Percentiles rank a stretch among this genome's conserved stretches.
These are phyloP conservation scores for Diaporthe batatas DNA, from an alignment of 2,329 filamentous ascomycete species.

Conservation along the genomic window DNA sequence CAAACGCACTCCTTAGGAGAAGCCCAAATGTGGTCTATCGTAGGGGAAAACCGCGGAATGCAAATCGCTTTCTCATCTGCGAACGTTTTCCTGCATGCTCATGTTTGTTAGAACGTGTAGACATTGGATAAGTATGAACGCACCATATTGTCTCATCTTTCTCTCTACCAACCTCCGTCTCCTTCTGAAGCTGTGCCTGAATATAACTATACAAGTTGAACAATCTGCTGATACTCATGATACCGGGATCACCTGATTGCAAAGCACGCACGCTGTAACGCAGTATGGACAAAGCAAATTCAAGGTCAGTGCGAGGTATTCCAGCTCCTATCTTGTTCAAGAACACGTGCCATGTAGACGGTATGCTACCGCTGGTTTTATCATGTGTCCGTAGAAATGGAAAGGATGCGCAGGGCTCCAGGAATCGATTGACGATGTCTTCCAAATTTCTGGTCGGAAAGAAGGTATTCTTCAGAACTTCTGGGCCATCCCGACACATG, in stretches of 20 bases:
- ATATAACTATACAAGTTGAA: constrained; percentile 44
- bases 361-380: constrained; percentile 12
- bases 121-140: no score
- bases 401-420: constrained; percentile 40
- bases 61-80: neutral
- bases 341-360: constrained; percentile 34
- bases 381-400: constrained; percentile 44
- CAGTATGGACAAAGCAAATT: constrained; percentile 44
- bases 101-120: no score
- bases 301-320: constrained; percentile 26
- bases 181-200: constrained; percentile 38
- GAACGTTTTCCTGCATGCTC: constrained; percentile 18
- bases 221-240: constrained; percentile 29
- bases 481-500: neutral
- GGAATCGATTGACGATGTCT: constrained; percentile 35
- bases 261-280: constrained; percentile 23
- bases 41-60: no score
- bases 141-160: no score
- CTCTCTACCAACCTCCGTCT: no score
- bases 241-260: no score
- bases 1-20: constrained; percentile 37
- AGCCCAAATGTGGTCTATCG: no score
- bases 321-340: constrained; percentile 15
- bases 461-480: constrained; percentile 37
- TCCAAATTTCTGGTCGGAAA: constrained; percentile 41